These are phyloP conservation scores for Irpex lacteus DNA, from an alignment of 1,284 basidiomycete genomes.

Conservation along the genomic window DNA sequence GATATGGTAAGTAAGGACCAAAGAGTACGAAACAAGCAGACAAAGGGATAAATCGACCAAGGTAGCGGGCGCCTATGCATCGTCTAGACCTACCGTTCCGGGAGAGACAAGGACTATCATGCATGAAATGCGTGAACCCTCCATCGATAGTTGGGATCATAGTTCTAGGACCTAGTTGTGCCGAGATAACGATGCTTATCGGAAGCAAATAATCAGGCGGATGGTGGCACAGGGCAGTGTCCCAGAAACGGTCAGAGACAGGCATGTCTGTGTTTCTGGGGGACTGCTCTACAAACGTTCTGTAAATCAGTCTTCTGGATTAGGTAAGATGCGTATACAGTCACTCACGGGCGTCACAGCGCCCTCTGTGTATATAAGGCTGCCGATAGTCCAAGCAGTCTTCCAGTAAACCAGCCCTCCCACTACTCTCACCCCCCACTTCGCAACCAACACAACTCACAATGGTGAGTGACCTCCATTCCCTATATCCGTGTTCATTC, in stretches of 20 bases:
- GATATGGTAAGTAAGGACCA: background rate
- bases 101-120: background rate
- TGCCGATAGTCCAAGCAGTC: background rate
- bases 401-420: slow-evolving; percentile 6
- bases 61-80: background rate
- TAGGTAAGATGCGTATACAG: background rate
- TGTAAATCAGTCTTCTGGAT: background rate
- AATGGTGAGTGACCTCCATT: slow-evolving; percentile 4
- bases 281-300: background rate
- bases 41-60: background rate
- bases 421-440: background rate
- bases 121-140: background rate
- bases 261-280: background rate
- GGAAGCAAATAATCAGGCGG: background rate
- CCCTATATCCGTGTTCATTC: background rate
- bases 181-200: background rate
- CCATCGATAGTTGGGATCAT: slow-evolving; percentile 1
- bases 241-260: background rate
- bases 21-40: background rate
- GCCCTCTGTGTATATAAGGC: background rate
- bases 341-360: slow-evolving; percentile 1
- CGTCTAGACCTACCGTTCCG: background rate
- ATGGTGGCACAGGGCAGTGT: background rate
- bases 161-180: background rate
- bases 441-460: slow-evolving; percentile 1